phyloP scores from a whole-genome alignment of 1,284 basidiomycete genomes.

The Puccinia novopanici region DNA sequence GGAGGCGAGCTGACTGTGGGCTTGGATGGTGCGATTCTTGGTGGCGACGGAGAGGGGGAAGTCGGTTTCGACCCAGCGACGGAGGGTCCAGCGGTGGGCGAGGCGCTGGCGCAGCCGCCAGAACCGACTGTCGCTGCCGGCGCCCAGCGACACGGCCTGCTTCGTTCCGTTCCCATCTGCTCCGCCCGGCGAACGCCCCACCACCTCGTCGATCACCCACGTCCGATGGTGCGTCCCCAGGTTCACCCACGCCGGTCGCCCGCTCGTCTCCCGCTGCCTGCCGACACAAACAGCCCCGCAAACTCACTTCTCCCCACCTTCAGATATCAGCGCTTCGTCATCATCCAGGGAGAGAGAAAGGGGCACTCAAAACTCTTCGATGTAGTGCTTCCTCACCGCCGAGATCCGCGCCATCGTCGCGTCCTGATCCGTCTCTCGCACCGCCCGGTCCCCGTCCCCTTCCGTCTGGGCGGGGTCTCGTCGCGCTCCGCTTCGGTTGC shows the following conservation, averaged over 20 bases:
- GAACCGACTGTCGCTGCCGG: conserved; percentile 88
- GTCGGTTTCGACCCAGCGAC: conserved; percentile 38
- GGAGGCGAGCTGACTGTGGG: neutral
- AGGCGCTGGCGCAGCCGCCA: conserved; percentile 71
- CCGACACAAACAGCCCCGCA: neutral
- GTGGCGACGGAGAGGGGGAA: neutral
- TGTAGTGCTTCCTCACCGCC: conserved; percentile 54
- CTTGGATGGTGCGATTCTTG: neutral
- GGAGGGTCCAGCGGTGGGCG: neutral
- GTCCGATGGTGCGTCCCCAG: conserved; percentile 88
- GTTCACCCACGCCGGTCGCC: conserved; percentile 78
- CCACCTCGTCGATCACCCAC: conserved; percentile 74
- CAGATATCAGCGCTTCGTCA: too few species aligned
- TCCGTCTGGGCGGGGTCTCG: conserved; percentile 60
- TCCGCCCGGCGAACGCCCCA: conserved; percentile 66
- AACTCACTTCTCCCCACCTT: too few species aligned
- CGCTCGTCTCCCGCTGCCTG: too few species aligned
- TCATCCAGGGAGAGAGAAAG: conserved; percentile 60
- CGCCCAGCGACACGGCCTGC: conserved; percentile 85
- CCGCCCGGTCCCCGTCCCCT: too few species aligned
- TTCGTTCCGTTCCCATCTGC: conserved; percentile 56
- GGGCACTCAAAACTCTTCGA: conserved; percentile 59
- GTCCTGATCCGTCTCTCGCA: conserved; percentile 73
- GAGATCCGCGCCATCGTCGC: conserved; percentile 74
- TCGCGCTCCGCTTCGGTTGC: too few species aligned